Evolutionary conservation across 2,329 filamentous ascomycete species (phyloP).

Genomic region (Verticillium nubilum): DNA sequence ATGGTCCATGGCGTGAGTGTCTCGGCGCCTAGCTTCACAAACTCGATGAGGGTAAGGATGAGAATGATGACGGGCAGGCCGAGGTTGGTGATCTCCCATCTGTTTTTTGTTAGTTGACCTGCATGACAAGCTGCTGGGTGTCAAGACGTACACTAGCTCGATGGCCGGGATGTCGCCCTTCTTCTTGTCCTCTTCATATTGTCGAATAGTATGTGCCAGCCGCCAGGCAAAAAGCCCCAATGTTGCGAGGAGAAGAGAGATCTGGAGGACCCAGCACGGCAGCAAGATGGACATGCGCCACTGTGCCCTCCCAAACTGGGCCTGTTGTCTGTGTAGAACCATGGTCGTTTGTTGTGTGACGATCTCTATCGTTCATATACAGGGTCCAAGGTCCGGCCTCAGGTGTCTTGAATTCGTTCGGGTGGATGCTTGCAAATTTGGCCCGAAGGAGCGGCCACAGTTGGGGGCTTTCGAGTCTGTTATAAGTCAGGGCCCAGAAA

Average conservation of each 20-base stretch:
- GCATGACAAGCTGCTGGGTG: neutral
- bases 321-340: slow-evolving; percentile 42
- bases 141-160: slow-evolving; percentile 42
- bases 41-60: slow-evolving; percentile 39
- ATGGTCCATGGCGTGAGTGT: slow-evolving; percentile 49
- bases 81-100: slow-evolving; percentile 51
- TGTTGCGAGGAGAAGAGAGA: slow-evolving; percentile 36
- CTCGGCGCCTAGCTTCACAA: slow-evolving; percentile 40
- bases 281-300: slow-evolving; percentile 44
- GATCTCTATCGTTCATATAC: neutral
- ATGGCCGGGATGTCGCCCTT: slow-evolving; percentile 34
- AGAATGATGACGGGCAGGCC: slow-evolving; percentile 41
- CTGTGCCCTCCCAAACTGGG: slow-evolving; percentile 44
- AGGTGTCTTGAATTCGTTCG: neutral
- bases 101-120: slow-evolving; percentile 16
- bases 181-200: slow-evolving; percentile 33
- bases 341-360: slow-evolving; percentile 14
- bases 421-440: neutral
- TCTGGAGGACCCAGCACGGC: slow-evolving; percentile 45
- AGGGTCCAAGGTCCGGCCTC: neutral
- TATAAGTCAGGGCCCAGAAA: neutral
- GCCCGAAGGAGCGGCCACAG: neutral
- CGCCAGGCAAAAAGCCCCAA: slow-evolving; percentile 50
- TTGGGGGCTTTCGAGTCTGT: neutral
- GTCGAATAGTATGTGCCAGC: slow-evolving; percentile 39